Evolutionary conservation across 2,329 filamentous ascomycete species (phyloP).

Genomic region (Chlorencoelia australis): DNA sequence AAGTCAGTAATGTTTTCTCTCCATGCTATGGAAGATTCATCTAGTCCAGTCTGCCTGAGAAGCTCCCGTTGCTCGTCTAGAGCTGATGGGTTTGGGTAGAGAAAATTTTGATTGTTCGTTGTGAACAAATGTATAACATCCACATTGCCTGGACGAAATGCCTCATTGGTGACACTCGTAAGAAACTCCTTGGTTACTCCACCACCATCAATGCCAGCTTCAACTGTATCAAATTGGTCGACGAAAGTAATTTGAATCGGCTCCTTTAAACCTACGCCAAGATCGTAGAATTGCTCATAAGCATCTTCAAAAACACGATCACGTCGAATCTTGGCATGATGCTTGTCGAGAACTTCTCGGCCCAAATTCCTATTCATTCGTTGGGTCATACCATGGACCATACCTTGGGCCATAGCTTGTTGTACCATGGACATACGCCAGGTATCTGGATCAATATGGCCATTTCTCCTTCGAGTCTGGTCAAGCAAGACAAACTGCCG

Average conservation of each 20-base stretch:
- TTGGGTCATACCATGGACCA: conserved; percentile 11
- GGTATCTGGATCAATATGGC: conserved; percentile 59
- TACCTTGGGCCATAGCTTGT: conserved; percentile 18
- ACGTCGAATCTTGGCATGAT: conserved; percentile 72
- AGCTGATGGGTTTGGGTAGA: conserved; percentile 79
- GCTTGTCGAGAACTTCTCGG: conserved; percentile 39
- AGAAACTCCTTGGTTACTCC: conserved; percentile 97
- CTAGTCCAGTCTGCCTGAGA: conserved; percentile 41
- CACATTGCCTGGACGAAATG: conserved; percentile 47
- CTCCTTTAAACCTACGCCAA: conserved; percentile 81
- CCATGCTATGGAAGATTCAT: conserved; percentile 46
- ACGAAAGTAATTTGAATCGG: conserved; percentile 95
- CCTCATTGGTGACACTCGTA: conserved; percentile 76
- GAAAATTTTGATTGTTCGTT: conserved; percentile 73
- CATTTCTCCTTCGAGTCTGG: conserved; percentile 63
- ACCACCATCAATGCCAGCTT: conserved; percentile 93
- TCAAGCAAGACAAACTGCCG: conserved; percentile 84
- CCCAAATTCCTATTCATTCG: conserved; percentile 11
- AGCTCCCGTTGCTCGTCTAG: conserved; percentile 58
- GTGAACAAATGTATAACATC: conserved; percentile 56
- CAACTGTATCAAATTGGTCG: conserved; percentile 74
- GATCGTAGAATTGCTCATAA: conserved; percentile 67
- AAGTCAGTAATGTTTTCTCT: conserved; percentile 48
- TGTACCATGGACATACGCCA: conserved; percentile 57
- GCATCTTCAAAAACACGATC: conserved; percentile 79